phyloP scores from a whole-genome alignment of 352 stramenopile genomes.

The Albugo laibachii region DNA sequence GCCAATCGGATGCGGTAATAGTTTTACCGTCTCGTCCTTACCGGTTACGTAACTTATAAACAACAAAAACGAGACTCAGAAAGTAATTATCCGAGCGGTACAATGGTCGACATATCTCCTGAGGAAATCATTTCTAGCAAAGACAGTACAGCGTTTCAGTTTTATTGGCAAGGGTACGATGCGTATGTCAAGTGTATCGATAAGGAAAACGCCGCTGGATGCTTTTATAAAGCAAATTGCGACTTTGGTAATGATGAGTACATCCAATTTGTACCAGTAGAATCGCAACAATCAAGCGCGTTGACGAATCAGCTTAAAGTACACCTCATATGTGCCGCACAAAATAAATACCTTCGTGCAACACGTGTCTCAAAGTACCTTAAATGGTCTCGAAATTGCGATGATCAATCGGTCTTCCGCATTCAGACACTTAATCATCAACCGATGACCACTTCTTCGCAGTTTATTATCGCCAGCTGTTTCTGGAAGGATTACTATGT shows the following conservation, averaged over 20 bases:
- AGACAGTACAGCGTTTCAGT: constrained; percentile 31
- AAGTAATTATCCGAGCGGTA: neutral
- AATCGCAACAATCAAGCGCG: constrained; percentile 24
- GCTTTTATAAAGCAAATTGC: constrained; percentile 35
- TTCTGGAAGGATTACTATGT: constrained; percentile 29
- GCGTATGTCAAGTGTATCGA: constrained; percentile 26
- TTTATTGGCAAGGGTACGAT: constrained; percentile 51
- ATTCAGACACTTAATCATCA: constrained; percentile 34
- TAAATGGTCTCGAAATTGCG: constrained; percentile 29
- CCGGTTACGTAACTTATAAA: neutral
- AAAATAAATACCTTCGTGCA: constrained; percentile 33
- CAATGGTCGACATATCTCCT: no score
- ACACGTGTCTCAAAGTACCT: constrained; percentile 43
- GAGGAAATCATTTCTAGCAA: constrained; percentile 11
- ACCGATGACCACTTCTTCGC: constrained; percentile 19
- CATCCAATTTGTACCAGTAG: constrained; percentile 27
- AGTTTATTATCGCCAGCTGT: constrained; percentile 35
- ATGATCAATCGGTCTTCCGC: constrained; percentile 41
- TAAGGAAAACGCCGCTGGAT: constrained; percentile 28
- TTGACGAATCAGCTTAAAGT: constrained; percentile 42
- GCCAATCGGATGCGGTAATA: neutral
- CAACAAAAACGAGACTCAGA: neutral
- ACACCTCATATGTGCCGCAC: constrained; percentile 24
- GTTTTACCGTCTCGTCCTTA: neutral
- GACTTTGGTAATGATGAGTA: constrained; percentile 7